Percentiles rank a stretch among this genome's conserved stretches.
Evolutionary conservation across 108 stramenopile genomes (phyloP).

Genomic region (Nannochloropsis oceanica): DNA sequence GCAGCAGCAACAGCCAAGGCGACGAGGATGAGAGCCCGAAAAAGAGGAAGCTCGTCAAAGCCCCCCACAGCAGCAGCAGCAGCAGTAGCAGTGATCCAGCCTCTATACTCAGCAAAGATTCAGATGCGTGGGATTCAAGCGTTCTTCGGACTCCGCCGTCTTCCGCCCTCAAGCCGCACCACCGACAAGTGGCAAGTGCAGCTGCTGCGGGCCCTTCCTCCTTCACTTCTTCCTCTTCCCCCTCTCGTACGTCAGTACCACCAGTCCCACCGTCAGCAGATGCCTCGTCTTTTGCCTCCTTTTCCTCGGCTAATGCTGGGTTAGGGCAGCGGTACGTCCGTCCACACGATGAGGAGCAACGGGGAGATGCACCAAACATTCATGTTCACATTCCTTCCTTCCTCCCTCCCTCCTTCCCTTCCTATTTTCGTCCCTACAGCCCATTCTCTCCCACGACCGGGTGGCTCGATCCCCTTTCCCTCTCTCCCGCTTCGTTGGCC

Average conservation of each 20-base stretch:
- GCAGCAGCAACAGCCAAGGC: not conserved
- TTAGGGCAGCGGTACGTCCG: too few relatives aligned
- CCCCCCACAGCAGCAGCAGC: not conserved
- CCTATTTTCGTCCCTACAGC: not conserved
- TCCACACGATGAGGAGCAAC: not conserved
- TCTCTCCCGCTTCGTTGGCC: not conserved
- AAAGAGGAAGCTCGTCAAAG: not conserved
- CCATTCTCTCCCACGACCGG: not conserved
- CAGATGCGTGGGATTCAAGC: not conserved
- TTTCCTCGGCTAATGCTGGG: too few relatives aligned
- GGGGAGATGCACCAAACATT: not conserved
- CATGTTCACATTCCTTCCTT: not conserved
- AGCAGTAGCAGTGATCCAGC: not conserved
- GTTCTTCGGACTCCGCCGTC: not conserved
- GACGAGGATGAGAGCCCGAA: not conserved
- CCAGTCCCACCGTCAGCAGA: too few relatives aligned
- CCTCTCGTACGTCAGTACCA: not conserved
- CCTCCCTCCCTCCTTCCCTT: not conserved
- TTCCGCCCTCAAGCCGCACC: not conserved
- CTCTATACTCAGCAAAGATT: not conserved
- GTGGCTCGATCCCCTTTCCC: not conserved
- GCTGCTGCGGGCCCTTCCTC: not conserved
- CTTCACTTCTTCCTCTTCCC: not conserved
- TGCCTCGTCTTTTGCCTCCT: too few relatives aligned
- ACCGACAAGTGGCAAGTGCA: not conserved